Conservation (phyloP, 805 yeast species). For the Barnettozyma pratensis region DNA sequence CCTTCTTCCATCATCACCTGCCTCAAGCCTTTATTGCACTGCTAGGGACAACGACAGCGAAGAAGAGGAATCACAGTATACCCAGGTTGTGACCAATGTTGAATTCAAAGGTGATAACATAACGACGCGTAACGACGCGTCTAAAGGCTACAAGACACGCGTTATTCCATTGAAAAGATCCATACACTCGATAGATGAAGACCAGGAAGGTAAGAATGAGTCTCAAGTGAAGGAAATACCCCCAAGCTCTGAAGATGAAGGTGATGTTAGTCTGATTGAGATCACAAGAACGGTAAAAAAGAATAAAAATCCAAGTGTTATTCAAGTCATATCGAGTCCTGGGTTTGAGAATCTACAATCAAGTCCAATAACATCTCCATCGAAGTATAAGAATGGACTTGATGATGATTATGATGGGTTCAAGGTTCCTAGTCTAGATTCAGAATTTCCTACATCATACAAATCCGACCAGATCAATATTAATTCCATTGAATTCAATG, state of each 20-base stretch:
- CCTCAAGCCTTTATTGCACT: background rate
- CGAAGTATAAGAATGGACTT: background rate
- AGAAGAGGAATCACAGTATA: background rate
- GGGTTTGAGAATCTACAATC: conserved; percentile 5
- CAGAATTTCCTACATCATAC: background rate
- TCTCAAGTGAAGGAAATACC: conserved; percentile 12
- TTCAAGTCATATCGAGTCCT: conserved; percentile 23
- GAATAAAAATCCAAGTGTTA: conserved; percentile 5
- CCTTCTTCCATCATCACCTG: conserved; percentile 11
- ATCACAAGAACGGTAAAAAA: conserved; percentile 22
- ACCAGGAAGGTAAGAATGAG: background rate
- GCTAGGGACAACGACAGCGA: conserved; percentile 3
- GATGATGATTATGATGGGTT: background rate
- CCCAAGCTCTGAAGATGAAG: conserved; percentile 22
- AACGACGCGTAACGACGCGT: background rate
- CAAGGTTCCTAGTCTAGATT: background rate
- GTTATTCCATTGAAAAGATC: conserved; percentile 16
- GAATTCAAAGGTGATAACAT: conserved; percentile 10
- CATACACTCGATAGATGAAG: conserved; percentile 2
- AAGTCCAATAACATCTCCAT: conserved; percentile 9
- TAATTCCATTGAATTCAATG: background rate
- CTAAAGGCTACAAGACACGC: background rate
- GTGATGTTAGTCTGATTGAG: conserved; percentile 23
- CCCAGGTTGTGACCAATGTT: conserved; percentile 13
- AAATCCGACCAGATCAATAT: background rate